Evolutionary conservation across 2,329 filamentous ascomycete species (phyloP), one percentile per base, ranked within the genome.

Genomic region (Cercospora sp.): DNA sequence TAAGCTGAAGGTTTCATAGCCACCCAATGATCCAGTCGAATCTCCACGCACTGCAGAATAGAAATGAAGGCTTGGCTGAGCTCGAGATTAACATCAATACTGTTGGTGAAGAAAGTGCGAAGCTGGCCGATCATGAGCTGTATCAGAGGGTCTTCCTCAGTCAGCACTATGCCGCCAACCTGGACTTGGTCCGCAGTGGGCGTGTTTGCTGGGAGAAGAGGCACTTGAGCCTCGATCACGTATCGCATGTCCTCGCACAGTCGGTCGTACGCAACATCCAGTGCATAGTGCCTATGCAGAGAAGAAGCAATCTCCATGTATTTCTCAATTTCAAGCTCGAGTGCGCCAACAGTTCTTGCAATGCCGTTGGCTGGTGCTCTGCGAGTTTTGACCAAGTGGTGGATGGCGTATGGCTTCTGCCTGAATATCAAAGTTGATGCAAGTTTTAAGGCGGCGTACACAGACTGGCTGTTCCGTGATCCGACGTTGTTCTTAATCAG

Each of bases 1-100:
- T 74, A 74, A 13, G 48, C 57, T n/a, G 66, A 58, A n/a, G 73
- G 66, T 61, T 74, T 57, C 2, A 75, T n/a, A 81, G 94, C 83
- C 31, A 98, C 82, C 94, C 95, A 99, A n/a, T 91, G 91, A 75
- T 97, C 93, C 12, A 97, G 85, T 20, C 89, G 88, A 76, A 97
- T 90, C 70, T 92, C 91, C 5, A 93, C 91, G 73, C 95, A 98
- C 0, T 91, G 89, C 10, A 91, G 91, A 48, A 99, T 83, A 72
- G 92, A 91, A 30, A 96, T 87, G 53, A 98, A 84, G 0, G 91
- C 87, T 74, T 96, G 92, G 0, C 94, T 98, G 1, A 97, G 84
- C 0, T 91, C 91, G 3, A 99, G 82, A 73, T 99, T 99, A 2
- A 91, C 94, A 73, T 97, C 93, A 2, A 98, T 89, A 2, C 93